Evolutionary conservation across 1,139 yeast species (phyloP).

Genomic region (Pichia cactophila): DNA sequence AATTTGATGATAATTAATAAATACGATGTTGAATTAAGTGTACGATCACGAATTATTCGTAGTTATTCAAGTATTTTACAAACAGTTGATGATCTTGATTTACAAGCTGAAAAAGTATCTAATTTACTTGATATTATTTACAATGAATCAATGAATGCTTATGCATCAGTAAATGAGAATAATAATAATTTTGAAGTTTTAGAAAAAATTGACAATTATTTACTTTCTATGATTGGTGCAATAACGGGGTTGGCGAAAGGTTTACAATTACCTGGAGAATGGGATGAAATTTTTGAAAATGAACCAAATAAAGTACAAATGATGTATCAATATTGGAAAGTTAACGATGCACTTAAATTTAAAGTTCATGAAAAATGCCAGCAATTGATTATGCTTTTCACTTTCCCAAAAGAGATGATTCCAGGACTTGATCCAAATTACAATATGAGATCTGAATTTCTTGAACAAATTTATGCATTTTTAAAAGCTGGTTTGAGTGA

Average conservation of each 20-base stretch:
- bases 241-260: slow-evolving; percentile 65
- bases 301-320: slow-evolving; percentile 23
- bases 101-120: slow-evolving; percentile 27
- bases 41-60: slow-evolving; percentile 54
- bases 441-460: slow-evolving; percentile 27
- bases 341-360: slow-evolving; percentile 1
- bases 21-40: slow-evolving; percentile 37
- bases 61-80: slow-evolving; percentile 58
- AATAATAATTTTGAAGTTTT: slow-evolving; percentile 1
- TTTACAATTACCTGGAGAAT: slow-evolving; percentile 50
- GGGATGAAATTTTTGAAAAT: slow-evolving; percentile 34
- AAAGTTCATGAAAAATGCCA: slow-evolving; percentile 35
- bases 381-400: slow-evolving; percentile 4
- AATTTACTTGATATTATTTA: slow-evolving; percentile 11
- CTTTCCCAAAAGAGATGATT: slow-evolving; percentile 7
- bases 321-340: slow-evolving; percentile 32
- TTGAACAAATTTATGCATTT: slow-evolving; percentile 51
- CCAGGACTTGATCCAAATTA: not conserved
- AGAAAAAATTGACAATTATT: slow-evolving; percentile 5
- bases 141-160: slow-evolving; percentile 7
- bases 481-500: slow-evolving; percentile 52
- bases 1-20: slow-evolving; percentile 44
- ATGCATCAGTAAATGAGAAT: not conserved
- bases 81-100: slow-evolving; percentile 38
- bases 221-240: slow-evolving; percentile 29